phyloP scores from a whole-genome alignment of 441 rosid genomes.

The Raphanus hybrid region DNA sequence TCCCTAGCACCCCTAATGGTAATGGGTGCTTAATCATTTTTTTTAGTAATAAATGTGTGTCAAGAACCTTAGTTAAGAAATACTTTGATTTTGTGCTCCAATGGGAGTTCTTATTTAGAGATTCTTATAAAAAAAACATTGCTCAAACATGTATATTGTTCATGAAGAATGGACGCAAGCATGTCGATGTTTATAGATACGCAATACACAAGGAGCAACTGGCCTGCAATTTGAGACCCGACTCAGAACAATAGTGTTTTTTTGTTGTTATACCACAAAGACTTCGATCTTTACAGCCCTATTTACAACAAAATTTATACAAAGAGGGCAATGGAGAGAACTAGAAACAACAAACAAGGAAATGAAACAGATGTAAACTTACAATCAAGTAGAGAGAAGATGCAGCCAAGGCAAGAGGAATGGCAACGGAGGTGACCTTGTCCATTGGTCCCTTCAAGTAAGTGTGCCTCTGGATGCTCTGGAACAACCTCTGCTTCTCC shows the following conservation, averaged over 20 bases:
- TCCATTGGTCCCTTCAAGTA: neutral
- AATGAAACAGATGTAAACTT: neutral
- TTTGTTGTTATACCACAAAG: conserved; percentile 12
- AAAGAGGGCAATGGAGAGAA: neutral
- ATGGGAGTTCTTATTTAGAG: too few species aligned
- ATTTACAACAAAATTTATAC: conserved; percentile 32
- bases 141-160: neutral
- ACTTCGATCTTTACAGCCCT: conserved; percentile 23
- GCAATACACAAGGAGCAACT: too few species aligned
- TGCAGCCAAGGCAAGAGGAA: neutral
- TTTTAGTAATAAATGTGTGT: too few species aligned
- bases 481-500: neutral
- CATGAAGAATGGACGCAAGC: too few species aligned
- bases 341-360: neutral
- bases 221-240: conserved; percentile 8
- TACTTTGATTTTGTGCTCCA: too few species aligned
- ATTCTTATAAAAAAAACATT: too few species aligned
- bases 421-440: neutral
- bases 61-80: too few species aligned
- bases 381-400: neutral
- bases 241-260: conserved; percentile 19
- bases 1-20: too few species aligned
- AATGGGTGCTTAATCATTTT: too few species aligned
- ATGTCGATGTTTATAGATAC: too few species aligned
- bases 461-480: neutral